phyloP scores from a whole-genome alignment of 441 rosid genomes.

The Syzygium malaccense region DNA sequence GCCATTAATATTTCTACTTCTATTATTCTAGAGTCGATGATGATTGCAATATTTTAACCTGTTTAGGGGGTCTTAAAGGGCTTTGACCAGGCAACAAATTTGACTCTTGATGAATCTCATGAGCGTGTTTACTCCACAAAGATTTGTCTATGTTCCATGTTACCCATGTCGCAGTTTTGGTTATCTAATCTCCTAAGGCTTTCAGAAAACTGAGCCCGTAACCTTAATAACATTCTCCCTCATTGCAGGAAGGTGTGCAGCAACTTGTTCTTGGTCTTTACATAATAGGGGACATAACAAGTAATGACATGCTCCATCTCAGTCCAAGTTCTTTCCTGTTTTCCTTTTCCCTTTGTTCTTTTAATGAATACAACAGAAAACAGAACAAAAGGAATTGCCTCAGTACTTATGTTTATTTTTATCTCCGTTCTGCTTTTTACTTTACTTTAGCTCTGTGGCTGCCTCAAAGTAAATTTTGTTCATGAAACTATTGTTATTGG shows the following conservation, averaged over 20 bases:
- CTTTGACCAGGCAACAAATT: slow-evolving; percentile 90
- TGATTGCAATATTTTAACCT: background rate
- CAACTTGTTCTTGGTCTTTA: slow-evolving; percentile 84
- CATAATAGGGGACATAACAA: slow-evolving; percentile 94
- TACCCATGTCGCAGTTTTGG: background rate
- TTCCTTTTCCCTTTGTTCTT: background rate
- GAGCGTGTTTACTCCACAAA: slow-evolving; percentile 91
- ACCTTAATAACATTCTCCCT: background rate
- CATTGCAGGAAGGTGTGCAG: slow-evolving; percentile 85
- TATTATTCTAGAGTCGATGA: background rate
- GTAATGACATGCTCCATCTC: slow-evolving; percentile 20
- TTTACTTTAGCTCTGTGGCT: background rate
- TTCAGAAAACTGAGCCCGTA: background rate
- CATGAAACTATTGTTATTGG: background rate
- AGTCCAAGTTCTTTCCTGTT: background rate
- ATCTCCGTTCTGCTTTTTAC: background rate
- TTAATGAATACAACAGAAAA: background rate
- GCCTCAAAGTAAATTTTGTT: background rate
- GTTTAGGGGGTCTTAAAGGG: slow-evolving; percentile 74
- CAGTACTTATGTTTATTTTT: background rate
- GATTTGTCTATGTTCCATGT: slow-evolving; percentile 22
- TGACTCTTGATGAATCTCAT: slow-evolving; percentile 89
- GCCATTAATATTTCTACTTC: background rate
- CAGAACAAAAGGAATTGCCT: background rate
- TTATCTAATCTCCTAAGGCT: background rate